Evolutionary conservation across 2,329 filamentous ascomycete species (phyloP).

Genomic region (Nigrograna mackinnonii): DNA sequence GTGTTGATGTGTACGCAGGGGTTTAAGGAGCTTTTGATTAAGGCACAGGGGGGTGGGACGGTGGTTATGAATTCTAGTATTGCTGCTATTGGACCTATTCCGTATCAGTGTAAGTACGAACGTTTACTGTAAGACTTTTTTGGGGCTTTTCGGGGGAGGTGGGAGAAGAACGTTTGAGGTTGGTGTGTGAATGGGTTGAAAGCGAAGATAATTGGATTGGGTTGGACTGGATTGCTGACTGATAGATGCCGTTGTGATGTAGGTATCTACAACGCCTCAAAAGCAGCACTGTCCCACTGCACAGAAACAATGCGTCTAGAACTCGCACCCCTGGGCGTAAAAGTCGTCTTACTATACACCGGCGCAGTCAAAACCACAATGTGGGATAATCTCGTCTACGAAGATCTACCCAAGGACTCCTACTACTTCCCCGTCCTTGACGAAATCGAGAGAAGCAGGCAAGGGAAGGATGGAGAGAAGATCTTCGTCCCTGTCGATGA

Average conservation of each 20-base stretch:
- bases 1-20: slow-evolving; percentile 38
- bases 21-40: slow-evolving; percentile 26
- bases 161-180: background rate
- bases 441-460: background rate
- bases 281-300: background rate
- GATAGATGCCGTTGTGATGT: background rate
- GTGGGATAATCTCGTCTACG: background rate
- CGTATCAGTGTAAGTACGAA: background rate
- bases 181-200: background rate
- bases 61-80: slow-evolving; percentile 35
- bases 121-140: background rate
- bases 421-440: background rate
- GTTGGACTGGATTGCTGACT: background rate
- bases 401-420: background rate
- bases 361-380: background rate
- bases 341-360: background rate
- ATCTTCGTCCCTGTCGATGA: background rate
- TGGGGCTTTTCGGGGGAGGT: background rate
- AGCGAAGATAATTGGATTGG: background rate
- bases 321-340: background rate
- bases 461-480: background rate
- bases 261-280: background rate
- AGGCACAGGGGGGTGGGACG: slow-evolving; percentile 4
- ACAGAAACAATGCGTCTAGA: background rate
- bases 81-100: background rate